phyloP scores from a whole-genome alignment of 192 early-diverging fungal species.

The Mortierella alpina region DNA sequence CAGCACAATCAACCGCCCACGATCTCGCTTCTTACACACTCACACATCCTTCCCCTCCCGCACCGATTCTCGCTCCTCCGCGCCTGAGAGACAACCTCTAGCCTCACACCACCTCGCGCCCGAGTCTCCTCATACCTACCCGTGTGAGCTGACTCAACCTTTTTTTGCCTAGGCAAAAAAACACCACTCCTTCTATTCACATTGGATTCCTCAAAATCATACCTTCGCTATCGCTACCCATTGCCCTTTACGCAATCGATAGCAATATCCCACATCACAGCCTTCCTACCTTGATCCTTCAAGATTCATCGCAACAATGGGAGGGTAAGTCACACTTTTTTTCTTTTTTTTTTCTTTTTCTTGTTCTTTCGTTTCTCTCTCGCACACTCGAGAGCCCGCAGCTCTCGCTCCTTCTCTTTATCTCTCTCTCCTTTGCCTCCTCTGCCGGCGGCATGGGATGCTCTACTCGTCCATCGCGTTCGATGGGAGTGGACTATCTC shows the following conservation, averaged over 20 bases:
- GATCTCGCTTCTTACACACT: too few relatives aligned
- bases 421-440: not conserved
- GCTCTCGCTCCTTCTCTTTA: not conserved
- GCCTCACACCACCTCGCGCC: not conserved
- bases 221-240: constrained; percentile 51
- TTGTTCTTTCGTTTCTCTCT: too few relatives aligned
- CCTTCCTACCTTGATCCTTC: constrained; percentile 24
- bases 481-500: not conserved
- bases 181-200: constrained; percentile 16
- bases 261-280: constrained; percentile 17
- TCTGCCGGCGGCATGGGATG: not conserved
- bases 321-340: constrained; percentile 32
- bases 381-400: not conserved
- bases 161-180: constrained; percentile 10
- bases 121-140: constrained; percentile 36
- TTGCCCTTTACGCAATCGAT: constrained; percentile 56
- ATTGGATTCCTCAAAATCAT: constrained; percentile 55
- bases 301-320: constrained; percentile 43
- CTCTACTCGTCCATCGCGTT: not conserved
- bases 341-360: not conserved
- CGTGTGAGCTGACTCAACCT: constrained; percentile 38
- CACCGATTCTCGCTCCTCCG: not conserved
- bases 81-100: not conserved
- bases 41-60: not conserved
- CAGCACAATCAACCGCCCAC: too few relatives aligned